Percentiles rank a stretch among this genome's conserved stretches.
These are phyloP conservation scores for Fusarium dlaminii DNA, from an alignment of 2,329 filamentous ascomycete genomes.

Conservation along the genomic window DNA sequence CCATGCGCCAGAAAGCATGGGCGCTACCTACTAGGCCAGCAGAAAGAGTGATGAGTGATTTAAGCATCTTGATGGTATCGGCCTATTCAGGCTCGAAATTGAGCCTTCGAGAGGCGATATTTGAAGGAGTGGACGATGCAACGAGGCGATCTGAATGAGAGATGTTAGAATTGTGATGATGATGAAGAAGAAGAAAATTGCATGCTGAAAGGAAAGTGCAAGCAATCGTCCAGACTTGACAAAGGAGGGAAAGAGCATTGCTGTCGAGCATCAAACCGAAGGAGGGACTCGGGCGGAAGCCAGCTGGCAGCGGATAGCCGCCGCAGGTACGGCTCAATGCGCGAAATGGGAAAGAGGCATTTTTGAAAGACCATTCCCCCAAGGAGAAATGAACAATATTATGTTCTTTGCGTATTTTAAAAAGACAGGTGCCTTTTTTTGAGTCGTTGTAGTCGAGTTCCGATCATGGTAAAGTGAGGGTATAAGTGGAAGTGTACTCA, in stretches of 20 bases:
- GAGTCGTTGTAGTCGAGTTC: conserved; percentile 9
- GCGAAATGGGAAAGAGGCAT: background rate
- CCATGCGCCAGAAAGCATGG: conserved; percentile 88
- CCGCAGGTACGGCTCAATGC: conserved; percentile 20
- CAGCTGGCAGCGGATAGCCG: conserved; percentile 18
- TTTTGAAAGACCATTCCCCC: background rate
- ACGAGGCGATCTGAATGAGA: conserved; percentile 46
- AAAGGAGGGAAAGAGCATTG: conserved; percentile 9
- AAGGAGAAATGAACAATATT: background rate
- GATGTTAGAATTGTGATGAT: conserved; percentile 23
- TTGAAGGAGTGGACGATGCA: conserved; percentile 49
- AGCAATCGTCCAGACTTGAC: background rate
- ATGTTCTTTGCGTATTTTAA: background rate
- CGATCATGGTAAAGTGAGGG: background rate
- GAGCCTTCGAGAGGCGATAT: conserved; percentile 10
- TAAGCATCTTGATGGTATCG: conserved; percentile 46
- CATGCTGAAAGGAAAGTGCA: conserved; percentile 6
- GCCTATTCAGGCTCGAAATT: conserved; percentile 40
- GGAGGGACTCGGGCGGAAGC: conserved; percentile 3
- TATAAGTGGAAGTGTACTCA: conserved; percentile 23
- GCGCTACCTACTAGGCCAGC: conserved; percentile 52
- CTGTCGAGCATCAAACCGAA: conserved; percentile 22
- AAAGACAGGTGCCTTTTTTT: background rate
- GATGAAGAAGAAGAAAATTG: background rate
- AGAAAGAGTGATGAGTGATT: conserved; percentile 45